A percentile compares a stretch with the other conserved stretches of the same genome.
Conservation (phyloP, 768 basidiomycete species). For the Podaxis sp. region DNA sequence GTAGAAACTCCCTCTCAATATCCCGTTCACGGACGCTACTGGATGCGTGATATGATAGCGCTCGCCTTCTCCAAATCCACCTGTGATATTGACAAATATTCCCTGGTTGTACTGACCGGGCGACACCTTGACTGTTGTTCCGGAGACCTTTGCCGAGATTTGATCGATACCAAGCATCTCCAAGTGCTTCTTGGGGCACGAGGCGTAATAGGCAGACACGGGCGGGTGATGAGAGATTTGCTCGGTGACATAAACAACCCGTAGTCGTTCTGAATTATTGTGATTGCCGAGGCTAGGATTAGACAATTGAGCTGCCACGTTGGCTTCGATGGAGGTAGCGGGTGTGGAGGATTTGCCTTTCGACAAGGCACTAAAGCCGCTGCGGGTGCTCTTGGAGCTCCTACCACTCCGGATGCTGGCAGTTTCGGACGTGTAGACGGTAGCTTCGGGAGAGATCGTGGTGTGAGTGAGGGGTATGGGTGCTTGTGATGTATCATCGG, state of each 20-base stretch:
- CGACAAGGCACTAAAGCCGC: constrained; percentile 51
- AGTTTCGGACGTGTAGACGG: constrained; percentile 37
- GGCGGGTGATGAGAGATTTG: constrained; percentile 98
- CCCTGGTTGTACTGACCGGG: constrained; percentile 89
- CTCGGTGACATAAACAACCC: constrained; percentile 83
- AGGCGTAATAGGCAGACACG: constrained; percentile 78
- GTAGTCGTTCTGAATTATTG: constrained; percentile 34
- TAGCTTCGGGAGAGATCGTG: constrained; percentile 17
- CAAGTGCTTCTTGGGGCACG: constrained; percentile 68
- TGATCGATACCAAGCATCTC: constrained; percentile 85
- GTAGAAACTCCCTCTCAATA: constrained; percentile 89
- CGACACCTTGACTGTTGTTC: constrained; percentile 75
- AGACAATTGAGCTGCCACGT: constrained; percentile 53
- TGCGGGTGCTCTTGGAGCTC: constrained; percentile 58
- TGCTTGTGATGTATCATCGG: constrained; percentile 40
- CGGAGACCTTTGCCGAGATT: constrained; percentile 88
- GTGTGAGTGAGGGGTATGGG: constrained; percentile 43
- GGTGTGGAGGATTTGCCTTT: constrained; percentile 53
- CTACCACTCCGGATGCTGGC: constrained; percentile 54
- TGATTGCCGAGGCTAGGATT: constrained; percentile 49
- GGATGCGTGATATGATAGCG: constrained; percentile 89
- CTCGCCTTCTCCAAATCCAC: constrained; percentile 73
- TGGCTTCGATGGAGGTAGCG: constrained; percentile 37
- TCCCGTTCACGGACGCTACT: constrained; percentile 84
- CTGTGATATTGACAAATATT: constrained; percentile 74